These are phyloP conservation scores for Leishmania martiniquensis DNA, from an alignment of 208 protist species.

Conservation along the genomic window DNA sequence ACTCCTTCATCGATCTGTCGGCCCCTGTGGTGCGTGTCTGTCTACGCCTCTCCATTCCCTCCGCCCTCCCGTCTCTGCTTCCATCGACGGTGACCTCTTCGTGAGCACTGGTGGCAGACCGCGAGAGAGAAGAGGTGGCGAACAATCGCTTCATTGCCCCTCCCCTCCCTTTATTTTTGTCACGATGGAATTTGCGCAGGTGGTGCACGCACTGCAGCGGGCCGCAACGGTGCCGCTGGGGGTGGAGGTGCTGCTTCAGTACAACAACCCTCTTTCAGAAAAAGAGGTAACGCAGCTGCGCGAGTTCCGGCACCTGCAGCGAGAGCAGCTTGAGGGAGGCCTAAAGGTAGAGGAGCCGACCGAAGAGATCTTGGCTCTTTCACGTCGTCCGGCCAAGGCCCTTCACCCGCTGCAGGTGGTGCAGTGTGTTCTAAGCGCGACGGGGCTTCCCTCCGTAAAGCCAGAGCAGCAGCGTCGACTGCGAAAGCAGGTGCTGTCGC, in stretches of 20 bases:
- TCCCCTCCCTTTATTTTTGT: not conserved
- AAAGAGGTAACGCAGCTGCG: slow-evolving; percentile 63
- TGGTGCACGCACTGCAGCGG: slow-evolving; percentile 56
- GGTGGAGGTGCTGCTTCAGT: slow-evolving; percentile 61
- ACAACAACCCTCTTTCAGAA: slow-evolving; percentile 77
- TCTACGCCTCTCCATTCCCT: not conserved
- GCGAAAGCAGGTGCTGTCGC: slow-evolving; percentile 63
- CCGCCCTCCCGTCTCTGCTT: not conserved
- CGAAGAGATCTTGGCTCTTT: slow-evolving; percentile 48
- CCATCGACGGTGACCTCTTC: too few species aligned
- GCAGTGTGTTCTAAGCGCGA: slow-evolving; percentile 70
- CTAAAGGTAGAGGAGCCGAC: slow-evolving; percentile 50
- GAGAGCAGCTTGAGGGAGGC: slow-evolving; percentile 65
- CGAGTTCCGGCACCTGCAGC: slow-evolving; percentile 45
- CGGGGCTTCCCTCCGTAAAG: slow-evolving; percentile 57
- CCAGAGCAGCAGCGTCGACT: slow-evolving; percentile 55
- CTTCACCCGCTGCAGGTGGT: slow-evolving; percentile 67
- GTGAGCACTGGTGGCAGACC: not conserved
- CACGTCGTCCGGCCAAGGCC: slow-evolving; percentile 50
- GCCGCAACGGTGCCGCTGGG: slow-evolving; percentile 36
- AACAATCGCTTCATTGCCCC: not conserved
- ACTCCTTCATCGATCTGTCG: not conserved
- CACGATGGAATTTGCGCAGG: slow-evolving; percentile 67
- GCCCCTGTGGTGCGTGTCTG: not conserved
- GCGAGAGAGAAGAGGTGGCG: not conserved